Base-by-base conservation (phyloP, 2,329 filamentous ascomycete species). In the Xylogone sp. region DNA sequence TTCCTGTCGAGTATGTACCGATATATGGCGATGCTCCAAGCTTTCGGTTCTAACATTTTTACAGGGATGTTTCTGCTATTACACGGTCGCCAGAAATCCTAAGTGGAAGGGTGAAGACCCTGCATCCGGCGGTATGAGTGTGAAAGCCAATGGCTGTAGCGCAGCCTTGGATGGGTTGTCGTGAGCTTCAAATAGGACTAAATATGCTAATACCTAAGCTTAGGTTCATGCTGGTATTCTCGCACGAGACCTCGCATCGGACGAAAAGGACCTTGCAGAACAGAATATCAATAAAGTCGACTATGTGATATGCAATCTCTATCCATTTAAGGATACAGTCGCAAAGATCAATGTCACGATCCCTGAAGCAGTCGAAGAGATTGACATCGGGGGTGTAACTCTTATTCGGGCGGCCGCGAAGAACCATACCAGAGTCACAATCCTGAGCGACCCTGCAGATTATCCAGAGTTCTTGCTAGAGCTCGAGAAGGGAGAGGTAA, bases 321-420 rank as follows among this genome's bases (percentile, higher is more conserved):
- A 99, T 73, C 94, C 94, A 12, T 99, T 99, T 84, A 97, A 97
- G 78, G 92, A 97, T 70, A 99, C 94, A 27, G 86, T 99, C 62
- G 88, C 91, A 64, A 96, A 97, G 80, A 85, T 95, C 76, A 96
- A 96, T 66, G 94, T 99, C 65, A 97, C 93, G 55, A 89, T 99
- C 57, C 84, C 90, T 48, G 93, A 99, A 75, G 94, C 94, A 48
- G 93, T 99, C 39, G 94, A 99, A 75, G 94, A 99, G 77, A 96
- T 99, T 65, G 94, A 99, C 73, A 97, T 99, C 68, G 94, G 92
- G 59, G 94, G 94, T 64, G 94, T 99, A 48, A 99, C 94, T 39
- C 85, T 99, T 56, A 89, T 99, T 67, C 87, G 94, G 59, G 94
- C 94, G 51, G 94, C 94, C 21, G 94, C 94, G 63, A 99, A 99